A percentile compares a stretch with the other conserved stretches of the same genome.
Evolutionary conservation across 305 asterid genomes (phyloP).

Genomic region (Fraxinus albicans): DNA sequence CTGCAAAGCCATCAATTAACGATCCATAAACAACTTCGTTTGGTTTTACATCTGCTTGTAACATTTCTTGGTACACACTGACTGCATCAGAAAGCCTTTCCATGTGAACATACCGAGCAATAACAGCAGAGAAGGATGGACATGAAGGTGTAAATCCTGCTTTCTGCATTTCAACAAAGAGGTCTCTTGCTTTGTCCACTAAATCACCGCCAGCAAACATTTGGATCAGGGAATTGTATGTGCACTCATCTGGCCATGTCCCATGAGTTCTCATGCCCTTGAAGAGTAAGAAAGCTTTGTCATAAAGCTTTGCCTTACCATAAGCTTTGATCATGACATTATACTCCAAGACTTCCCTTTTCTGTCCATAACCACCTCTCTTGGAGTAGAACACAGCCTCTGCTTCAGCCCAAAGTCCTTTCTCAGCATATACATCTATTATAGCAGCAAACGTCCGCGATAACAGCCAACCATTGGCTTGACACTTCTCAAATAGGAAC

Average conservation of each 20-base stretch:
- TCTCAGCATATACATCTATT: conserved; percentile 82
- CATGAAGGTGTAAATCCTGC: conserved; percentile 68
- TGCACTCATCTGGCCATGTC: conserved; percentile 90
- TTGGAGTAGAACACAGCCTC: conserved; percentile 62
- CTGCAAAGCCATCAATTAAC: conserved; percentile 74
- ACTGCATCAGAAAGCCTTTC: conserved; percentile 62
- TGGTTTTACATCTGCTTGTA: conserved; percentile 54
- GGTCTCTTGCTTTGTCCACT: conserved; percentile 61
- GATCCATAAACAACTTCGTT: conserved; percentile 80
- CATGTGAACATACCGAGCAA: conserved; percentile 54
- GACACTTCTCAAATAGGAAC: conserved; percentile 49
- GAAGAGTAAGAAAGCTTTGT: conserved; percentile 72
- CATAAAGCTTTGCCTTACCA: conserved; percentile 68
- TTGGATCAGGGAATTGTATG: conserved; percentile 82
- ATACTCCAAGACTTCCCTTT: conserved; percentile 65
- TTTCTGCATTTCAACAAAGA: conserved; percentile 69
- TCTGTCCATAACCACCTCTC: conserved; percentile 46
- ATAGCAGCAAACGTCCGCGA: conserved; percentile 70
- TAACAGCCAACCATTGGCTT: conserved; percentile 44
- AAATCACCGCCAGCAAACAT: conserved; percentile 71
- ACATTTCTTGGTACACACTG: conserved; percentile 65
- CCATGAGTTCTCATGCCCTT: conserved; percentile 88
- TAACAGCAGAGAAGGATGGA: conserved; percentile 65
- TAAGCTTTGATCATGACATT: conserved; percentile 96
- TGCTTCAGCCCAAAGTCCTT: conserved; percentile 80